Base-by-base conservation (phyloP, 2,329 filamentous ascomycete species). In the Fusarium sp. region DNA sequence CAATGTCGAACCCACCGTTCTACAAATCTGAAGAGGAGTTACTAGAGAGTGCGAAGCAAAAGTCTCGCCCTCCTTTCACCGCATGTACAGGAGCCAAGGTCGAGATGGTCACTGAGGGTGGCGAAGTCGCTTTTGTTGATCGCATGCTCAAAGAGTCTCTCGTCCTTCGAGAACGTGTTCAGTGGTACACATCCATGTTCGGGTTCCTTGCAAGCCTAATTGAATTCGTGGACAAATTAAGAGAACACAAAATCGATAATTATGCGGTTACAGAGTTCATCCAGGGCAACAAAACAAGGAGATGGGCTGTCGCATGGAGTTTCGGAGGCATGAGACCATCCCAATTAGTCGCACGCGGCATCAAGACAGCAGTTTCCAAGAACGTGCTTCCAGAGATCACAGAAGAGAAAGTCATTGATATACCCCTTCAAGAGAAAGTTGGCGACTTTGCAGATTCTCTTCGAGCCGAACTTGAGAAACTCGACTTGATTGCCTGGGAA, bases 1-100 rank as follows among this genome's bases (percentile, higher is more conserved):
- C 89, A 64, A 97, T 98, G 90, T 95, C 92, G 70, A 99, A 99
- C 73, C 96, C 96, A 0, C 96, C 96, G 0, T 99, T 99, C 82
- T 98, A 98, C 83, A 81, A 85, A n/a, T 94, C 93, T 0, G 82
- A 87, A 6, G 81, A 86, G 8, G 94, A 97, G 54, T 88, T 98
- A 80, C 73, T 86, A 6, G 81, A 84, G 7, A 91, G 91, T 3
- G 91, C 93, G 0, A 80, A 84, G 18, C 81, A 86, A 40, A 97
- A 98, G 79, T 81, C 86, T 6, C 85, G 86, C 0, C 90, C 90
- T 0, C 92, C 95, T 0, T 88, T 88, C 60, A 92, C 92, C 0
- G 90, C 92, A 52, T 89, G 90, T 77, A 97, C 95, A 0, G 96
- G 95, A 10, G 88, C 92, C 0, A 86, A 89, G 1, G 85, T 90